A percentile compares a stretch with the other conserved stretches of the same genome.
Conservation (phyloP, 176 grass and related monocot species). For the Cenchrus americanus region DNA sequence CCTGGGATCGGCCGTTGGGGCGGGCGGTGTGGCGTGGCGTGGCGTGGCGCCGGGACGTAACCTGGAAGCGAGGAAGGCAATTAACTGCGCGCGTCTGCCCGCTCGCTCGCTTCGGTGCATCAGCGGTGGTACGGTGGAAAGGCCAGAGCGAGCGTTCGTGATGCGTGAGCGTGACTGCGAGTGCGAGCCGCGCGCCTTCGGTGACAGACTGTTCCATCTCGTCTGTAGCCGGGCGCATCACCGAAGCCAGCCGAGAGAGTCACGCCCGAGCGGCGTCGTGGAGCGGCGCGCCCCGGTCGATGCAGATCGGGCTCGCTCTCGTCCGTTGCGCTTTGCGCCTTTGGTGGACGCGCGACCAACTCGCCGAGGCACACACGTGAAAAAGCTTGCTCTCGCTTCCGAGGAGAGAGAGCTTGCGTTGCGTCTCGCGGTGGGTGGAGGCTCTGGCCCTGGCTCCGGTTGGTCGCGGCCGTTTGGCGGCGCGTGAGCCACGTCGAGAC, state of each 20-base stretch:
- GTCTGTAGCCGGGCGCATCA: slow-evolving; percentile 23
- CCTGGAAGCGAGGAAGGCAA: neutral
- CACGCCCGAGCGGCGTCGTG: neutral
- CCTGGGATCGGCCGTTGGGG: neutral
- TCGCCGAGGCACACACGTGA: slow-evolving; percentile 10
- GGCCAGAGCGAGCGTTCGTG: too few species aligned
- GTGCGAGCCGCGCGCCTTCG: neutral
- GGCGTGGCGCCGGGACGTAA: slow-evolving; percentile 25
- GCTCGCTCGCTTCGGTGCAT: too few species aligned
- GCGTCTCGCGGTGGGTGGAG: neutral
- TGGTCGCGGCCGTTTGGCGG: neutral
- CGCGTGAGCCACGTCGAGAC: slow-evolving; percentile 7
- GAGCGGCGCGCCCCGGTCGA: neutral
- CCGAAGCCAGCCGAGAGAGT: neutral
- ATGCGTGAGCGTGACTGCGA: neutral
- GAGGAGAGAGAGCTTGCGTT: neutral
- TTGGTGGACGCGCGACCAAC: neutral
- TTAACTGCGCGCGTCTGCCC: neutral
- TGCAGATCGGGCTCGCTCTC: too few species aligned
- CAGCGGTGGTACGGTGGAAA: too few species aligned
- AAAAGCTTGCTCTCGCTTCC: neutral
- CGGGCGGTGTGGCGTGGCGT: too few species aligned
- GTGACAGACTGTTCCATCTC: slow-evolving; percentile 47
- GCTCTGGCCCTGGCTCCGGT: neutral
- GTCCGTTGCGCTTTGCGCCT: too few species aligned